Percentiles rank a stretch among this genome's conserved stretches.
Evolutionary conservation across 352 stramenopile genomes (phyloP).

Genomic region (Globisporangium yorkense): DNA sequence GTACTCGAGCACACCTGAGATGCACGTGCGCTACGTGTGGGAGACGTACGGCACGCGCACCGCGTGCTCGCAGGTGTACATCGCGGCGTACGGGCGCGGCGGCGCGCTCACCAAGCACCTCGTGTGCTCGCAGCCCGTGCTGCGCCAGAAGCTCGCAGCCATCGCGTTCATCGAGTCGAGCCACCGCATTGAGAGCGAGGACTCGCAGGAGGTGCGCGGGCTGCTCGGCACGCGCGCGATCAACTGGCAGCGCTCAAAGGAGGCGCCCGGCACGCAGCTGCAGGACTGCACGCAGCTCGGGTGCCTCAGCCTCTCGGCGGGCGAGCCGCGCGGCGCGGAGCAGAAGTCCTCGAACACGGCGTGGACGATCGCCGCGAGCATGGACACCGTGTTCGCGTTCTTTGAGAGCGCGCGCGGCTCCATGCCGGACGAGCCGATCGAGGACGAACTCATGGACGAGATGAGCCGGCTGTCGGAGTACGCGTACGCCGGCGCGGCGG

Average conservation of each 20-base stretch:
- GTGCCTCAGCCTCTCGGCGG: constrained; percentile 70
- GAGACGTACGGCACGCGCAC: constrained; percentile 72
- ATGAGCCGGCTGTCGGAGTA: constrained; percentile 74
- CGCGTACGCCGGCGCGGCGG: constrained; percentile 52
- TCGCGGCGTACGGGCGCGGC: constrained; percentile 70
- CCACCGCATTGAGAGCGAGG: constrained; percentile 57
- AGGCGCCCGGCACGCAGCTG: constrained; percentile 59
- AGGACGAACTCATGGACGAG: constrained; percentile 75
- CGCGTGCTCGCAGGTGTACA: constrained; percentile 72
- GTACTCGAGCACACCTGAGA: constrained; percentile 66
- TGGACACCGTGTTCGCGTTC: constrained; percentile 83
- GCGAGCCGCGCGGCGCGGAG: constrained; percentile 53
- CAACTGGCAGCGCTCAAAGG: constrained; percentile 77
- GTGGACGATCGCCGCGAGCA: constrained; percentile 78
- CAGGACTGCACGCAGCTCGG: constrained; percentile 65
- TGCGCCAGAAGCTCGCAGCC: constrained; percentile 56
- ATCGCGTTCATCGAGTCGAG: constrained; percentile 83
- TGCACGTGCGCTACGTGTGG: constrained; percentile 80
- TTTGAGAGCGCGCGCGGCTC: constrained; percentile 76
- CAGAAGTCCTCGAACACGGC: constrained; percentile 77
- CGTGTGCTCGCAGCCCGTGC: constrained; percentile 56
- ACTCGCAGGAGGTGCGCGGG: constrained; percentile 59
- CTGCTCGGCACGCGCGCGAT: constrained; percentile 68
- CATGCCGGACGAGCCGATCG: constrained; percentile 64
- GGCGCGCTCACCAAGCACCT: constrained; percentile 71